These are phyloP conservation scores for Salix dunnii DNA, from an alignment of 345 rosid genomes.

Conservation along the genomic window DNA sequence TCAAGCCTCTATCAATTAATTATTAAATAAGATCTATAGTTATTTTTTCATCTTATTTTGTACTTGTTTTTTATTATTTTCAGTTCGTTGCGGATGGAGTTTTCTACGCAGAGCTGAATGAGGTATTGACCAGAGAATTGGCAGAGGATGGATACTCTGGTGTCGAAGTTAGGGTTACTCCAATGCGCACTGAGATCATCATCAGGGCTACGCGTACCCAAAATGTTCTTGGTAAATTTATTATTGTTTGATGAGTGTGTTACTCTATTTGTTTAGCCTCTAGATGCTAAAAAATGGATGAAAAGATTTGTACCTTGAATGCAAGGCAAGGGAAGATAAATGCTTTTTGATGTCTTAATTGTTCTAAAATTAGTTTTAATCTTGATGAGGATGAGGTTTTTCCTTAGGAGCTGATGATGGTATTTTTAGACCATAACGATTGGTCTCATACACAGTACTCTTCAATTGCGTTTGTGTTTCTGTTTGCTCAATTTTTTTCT, in stretches of 20 bases:
- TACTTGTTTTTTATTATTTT: background rate
- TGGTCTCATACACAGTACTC: too few relatives aligned
- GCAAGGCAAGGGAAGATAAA: background rate
- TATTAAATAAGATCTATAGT: background rate
- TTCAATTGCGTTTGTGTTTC: too few relatives aligned
- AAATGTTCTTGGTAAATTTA: conserved; percentile 25
- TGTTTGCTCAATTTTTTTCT: too few relatives aligned
- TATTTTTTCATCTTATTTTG: background rate
- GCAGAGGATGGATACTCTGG: conserved; percentile 38
- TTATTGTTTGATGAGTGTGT: too few relatives aligned
- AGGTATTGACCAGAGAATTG: conserved; percentile 30
- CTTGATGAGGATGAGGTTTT: too few relatives aligned
- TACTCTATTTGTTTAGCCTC: background rate
- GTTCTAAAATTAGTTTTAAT: too few relatives aligned
- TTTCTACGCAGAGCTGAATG: conserved; percentile 30
- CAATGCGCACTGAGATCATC: conserved; percentile 37
- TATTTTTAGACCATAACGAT: too few relatives aligned
- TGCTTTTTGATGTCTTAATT: background rate
- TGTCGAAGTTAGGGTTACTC: conserved; percentile 34
- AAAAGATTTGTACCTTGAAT: background rate
- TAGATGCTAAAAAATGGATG: background rate
- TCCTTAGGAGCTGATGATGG: too few relatives aligned
- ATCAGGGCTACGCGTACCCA: conserved; percentile 36
- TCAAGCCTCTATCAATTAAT: background rate
- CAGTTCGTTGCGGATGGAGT: conserved; percentile 29